Evolutionary conservation across 805 yeast species (phyloP).

Genomic region (Osmozyma mogii): DNA sequence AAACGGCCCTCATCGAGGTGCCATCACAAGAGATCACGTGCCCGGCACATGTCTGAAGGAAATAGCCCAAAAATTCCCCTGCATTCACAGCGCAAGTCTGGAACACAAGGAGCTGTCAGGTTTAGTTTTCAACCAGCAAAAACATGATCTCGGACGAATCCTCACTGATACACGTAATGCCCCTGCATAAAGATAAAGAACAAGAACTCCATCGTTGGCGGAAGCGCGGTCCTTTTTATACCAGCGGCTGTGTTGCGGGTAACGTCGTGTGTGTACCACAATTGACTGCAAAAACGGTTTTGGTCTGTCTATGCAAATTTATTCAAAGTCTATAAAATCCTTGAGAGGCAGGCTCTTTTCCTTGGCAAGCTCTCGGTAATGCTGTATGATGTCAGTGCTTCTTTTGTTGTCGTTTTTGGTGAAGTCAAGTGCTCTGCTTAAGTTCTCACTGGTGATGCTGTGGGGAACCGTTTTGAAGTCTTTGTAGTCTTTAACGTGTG

Average conservation of each 20-base stretch:
- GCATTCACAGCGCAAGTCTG: constrained; percentile 40
- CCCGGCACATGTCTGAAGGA: constrained; percentile 2
- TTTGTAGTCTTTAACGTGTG: constrained; percentile 1
- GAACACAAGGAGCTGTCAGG: constrained; percentile 73
- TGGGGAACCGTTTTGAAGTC: constrained; percentile 1
- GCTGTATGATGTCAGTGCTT: too few species aligned
- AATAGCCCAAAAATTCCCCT: constrained; percentile 71
- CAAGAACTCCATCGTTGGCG: too few species aligned
- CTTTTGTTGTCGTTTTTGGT: too few species aligned
- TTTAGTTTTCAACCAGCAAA: constrained; percentile 99
- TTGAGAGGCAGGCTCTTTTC: background rate
- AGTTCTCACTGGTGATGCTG: background rate
- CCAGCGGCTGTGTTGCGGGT: too few species aligned
- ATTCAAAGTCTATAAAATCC: constrained; percentile 1
- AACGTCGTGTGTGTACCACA: too few species aligned
- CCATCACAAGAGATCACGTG: constrained; percentile 3
- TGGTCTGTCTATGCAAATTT: too few species aligned
- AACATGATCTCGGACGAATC: constrained; percentile 99
- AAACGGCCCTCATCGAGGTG: constrained; percentile 28
- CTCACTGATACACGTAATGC: constrained; percentile 99
- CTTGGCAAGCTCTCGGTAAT: too few species aligned
- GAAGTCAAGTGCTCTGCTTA: background rate
- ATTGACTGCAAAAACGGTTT: too few species aligned
- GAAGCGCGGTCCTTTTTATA: too few species aligned
- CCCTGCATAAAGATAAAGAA: constrained; percentile 97